Evolutionary conservation across 2,329 filamentous ascomycete genomes (phyloP), one percentile per base, ranked within the genome.

Genomic region (Bipolaris gigantea): DNA sequence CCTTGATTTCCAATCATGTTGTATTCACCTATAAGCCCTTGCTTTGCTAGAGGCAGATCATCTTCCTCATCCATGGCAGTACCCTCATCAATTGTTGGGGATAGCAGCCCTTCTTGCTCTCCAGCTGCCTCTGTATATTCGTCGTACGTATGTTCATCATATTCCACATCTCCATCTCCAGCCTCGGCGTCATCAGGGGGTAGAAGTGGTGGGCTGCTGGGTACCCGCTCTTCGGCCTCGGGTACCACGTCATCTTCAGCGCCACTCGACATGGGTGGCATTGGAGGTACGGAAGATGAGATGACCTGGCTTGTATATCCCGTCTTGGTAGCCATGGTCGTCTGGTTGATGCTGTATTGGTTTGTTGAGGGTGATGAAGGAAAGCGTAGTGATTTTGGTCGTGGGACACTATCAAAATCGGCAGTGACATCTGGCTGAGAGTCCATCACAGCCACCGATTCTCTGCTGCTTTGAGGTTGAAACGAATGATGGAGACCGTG

Each of bases 371-470:
- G 67, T 10, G 73, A 76, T 1, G 76, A 77, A 18, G 69, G 67
- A n/a, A 74, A 67, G 5, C 67, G 61, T 8, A 66, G 49, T 11
- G 60, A 55, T 34, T 65, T 68, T n/a, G 70, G 71, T 19, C 55
- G 65, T 5, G 57, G 62, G 35, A 66, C 56, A 45, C 63, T 67
- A 8, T 71, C 66, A 13, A 63, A 48, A 25, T 69, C 57, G 13
- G 57, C 59, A 43, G 57, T 60, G 15, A 61, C 58, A 9, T 73
- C 67, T 10, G 76, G 76, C 49, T 80, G 78, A 15, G 79, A 81
- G 52, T 80, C 75, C 52, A 77, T 76, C 16, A 80, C 69, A 8
- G 77, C 74, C 19, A 76, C 71, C 10, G 63, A 68, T 42, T 76
- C 75, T 41, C 68, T 73, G 48, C 64, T 70, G 42, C 66, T 65